Evolutionary conservation across 2,329 filamentous ascomycete species (phyloP), one percentile per base, ranked within the genome.

Genomic region (Ascocoryne sarcoides): DNA sequence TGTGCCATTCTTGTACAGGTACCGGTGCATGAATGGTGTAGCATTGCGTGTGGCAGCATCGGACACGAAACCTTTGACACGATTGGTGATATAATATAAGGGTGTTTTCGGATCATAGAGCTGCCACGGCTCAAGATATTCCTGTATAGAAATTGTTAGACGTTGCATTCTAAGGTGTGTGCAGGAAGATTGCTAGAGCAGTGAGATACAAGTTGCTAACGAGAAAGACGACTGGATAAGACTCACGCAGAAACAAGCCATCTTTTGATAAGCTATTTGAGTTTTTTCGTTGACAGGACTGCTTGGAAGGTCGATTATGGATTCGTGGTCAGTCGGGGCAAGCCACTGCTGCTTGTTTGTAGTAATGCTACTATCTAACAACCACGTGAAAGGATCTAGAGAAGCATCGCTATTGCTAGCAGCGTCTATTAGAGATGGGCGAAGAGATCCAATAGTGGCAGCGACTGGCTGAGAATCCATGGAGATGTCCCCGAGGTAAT

Each of bases 1-100:
- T 23, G 46, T 55, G 18, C 52, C 37, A 28, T 48, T 38, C 15
- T 40, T 39, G 45, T 61, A 61, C 21, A 62, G 52, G 31, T 49
- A 42, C 12, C 45, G 46, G 38, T 62, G 59, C 36, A 62, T 43
- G 35, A 58, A 62, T 7, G 56, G 53, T 1, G 58, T 59, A 16
- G 43, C 33, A 21, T 52, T 60, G 14, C 41, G 45, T 10, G 42
- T 45, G 4, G 58, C 59, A 26, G 56, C 47, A 30, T 56, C 52
- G n/a, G 14, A 34, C 2, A 43, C 37, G 38, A 58, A 60, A 17
- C 34, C 38, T 45, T 58, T 60, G 7, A 60, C 32, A 4, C 51
- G 49, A 31, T 46, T 44, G 9, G 51, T n/a, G 16, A 60, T 39
- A 39, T 54, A 56, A 47, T 57, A 37, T 3, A 56, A 31, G 2